Conservation (phyloP, 1,139 yeast species). For the Pichia sp. region DNA sequence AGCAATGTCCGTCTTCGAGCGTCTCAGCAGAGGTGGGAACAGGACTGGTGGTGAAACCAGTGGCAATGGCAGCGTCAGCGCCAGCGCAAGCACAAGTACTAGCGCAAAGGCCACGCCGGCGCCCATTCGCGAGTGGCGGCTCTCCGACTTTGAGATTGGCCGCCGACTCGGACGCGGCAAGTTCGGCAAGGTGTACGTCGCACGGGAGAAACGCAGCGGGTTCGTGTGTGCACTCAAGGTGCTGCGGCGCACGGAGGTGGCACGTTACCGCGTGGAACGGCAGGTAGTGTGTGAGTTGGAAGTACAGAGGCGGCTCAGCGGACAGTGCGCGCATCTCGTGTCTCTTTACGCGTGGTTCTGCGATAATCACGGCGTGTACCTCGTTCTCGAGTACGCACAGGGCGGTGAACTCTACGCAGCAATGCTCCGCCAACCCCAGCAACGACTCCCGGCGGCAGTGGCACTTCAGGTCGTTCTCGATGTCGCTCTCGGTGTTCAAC, state of each 20-base stretch:
- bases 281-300: slow-evolving; percentile 90
- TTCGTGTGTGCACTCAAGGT: slow-evolving; percentile 86
- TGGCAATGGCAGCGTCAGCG: too few relatives aligned
- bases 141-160: slow-evolving; percentile 88
- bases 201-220: slow-evolving; percentile 65
- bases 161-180: slow-evolving; percentile 88
- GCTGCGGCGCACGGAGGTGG: slow-evolving; percentile 76
- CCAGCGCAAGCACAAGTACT: too few relatives aligned
- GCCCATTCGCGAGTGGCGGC: too few relatives aligned
- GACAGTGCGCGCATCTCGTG: slow-evolving; percentile 49
- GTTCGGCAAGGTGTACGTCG: slow-evolving; percentile 89
- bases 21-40: too few relatives aligned
- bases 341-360: slow-evolving; percentile 80
- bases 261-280: slow-evolving; percentile 70
- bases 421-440: too few relatives aligned
- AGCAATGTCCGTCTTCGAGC: too few relatives aligned
- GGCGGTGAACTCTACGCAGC: slow-evolving; percentile 83
- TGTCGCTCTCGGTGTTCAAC: slow-evolving; percentile 67
- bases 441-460: neutral
- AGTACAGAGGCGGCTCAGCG: slow-evolving; percentile 73
- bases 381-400: slow-evolving; percentile 77
- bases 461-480: slow-evolving; percentile 22
- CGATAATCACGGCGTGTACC: slow-evolving; percentile 71
- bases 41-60: too few relatives aligned
- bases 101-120: too few relatives aligned